These are phyloP conservation scores for Chlamydomonas eustigma DNA, from an alignment of 139 green algal genomes.

Conservation along the genomic window DNA sequence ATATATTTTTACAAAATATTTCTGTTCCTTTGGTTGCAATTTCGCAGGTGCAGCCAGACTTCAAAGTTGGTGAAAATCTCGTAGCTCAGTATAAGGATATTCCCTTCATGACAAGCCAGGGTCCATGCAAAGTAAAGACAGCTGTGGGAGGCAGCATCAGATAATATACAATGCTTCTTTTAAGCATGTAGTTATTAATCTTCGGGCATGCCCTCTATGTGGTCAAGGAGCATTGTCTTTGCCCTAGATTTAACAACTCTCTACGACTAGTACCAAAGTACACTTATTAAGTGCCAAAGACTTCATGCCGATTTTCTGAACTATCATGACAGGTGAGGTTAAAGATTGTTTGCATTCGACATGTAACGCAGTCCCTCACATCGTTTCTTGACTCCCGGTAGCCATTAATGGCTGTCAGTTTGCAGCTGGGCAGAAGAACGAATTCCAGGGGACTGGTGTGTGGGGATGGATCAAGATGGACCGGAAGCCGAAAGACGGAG, in stretches of 20 bases:
- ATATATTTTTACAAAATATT: neutral
- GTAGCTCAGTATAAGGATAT: conserved; percentile 70
- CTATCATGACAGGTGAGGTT: neutral
- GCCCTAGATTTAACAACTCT: too few species aligned
- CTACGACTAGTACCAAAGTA: too few species aligned
- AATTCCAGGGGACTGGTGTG: neutral
- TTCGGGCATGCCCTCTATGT: too few species aligned
- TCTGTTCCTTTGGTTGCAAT: neutral
- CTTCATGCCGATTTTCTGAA: neutral
- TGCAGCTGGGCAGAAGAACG: neutral
- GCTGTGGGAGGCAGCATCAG: conserved; percentile 11
- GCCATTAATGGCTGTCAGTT: neutral
- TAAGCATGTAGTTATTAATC: too few species aligned
- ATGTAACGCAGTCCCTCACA: neutral
- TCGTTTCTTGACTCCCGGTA: neutral
- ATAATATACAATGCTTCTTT: conserved; percentile 1
- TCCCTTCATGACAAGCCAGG: conserved; percentile 47
- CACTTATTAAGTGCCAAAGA: too few species aligned
- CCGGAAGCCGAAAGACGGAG: neutral
- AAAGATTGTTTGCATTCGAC: neutral
- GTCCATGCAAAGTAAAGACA: conserved; percentile 8
- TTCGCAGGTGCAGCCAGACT: conserved; percentile 54
- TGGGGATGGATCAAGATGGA: conserved; percentile 1
- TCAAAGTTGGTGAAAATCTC: conserved; percentile 48
- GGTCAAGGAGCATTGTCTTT: too few species aligned